Evolutionary conservation across 2,329 filamentous ascomycete species (phyloP).

Genomic region (Paramyrothecium sp.): DNA sequence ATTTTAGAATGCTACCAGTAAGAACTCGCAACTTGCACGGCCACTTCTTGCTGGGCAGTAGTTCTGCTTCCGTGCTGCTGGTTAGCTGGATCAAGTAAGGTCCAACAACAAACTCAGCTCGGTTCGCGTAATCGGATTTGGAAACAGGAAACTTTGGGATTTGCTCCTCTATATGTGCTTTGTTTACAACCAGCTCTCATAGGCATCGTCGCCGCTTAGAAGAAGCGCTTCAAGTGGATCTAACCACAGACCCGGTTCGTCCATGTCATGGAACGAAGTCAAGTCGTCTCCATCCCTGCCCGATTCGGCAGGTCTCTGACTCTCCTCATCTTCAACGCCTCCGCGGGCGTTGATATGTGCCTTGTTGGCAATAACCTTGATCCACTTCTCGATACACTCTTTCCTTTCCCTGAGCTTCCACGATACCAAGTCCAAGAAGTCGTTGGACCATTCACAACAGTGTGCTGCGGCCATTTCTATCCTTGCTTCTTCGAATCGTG

Average conservation of each 20-base stretch:
- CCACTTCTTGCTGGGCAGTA: no score
- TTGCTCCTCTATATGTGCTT: no score
- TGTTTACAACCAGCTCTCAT: slow-evolving; percentile 6
- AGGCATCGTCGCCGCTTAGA: slow-evolving; percentile 3
- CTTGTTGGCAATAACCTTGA: slow-evolving; percentile 5
- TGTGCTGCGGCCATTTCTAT: slow-evolving; percentile 10
- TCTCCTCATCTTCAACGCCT: neutral
- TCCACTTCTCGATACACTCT: slow-evolving; percentile 8
- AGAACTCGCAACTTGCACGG: no score
- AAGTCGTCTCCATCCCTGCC: slow-evolving; percentile 2
- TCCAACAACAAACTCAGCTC: no score
- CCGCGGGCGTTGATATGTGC: slow-evolving; percentile 1
- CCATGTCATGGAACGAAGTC: slow-evolving; percentile 2
- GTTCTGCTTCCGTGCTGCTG: no score
- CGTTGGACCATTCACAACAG: slow-evolving; percentile 9
- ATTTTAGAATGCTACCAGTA: no score
- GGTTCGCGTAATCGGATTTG: no score
- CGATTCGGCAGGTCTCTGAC: neutral
- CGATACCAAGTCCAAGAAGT: slow-evolving; percentile 7
- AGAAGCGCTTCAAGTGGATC: slow-evolving; percentile 8
- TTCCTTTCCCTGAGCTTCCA: slow-evolving; percentile 11
- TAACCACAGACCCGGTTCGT: slow-evolving; percentile 6
- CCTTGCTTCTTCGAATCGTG: slow-evolving; percentile 10
- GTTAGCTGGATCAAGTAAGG: no score
- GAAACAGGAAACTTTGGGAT: no score